Conservation (phyloP, 106 monocot genomes). For the Dendrobium nobile region DNA sequence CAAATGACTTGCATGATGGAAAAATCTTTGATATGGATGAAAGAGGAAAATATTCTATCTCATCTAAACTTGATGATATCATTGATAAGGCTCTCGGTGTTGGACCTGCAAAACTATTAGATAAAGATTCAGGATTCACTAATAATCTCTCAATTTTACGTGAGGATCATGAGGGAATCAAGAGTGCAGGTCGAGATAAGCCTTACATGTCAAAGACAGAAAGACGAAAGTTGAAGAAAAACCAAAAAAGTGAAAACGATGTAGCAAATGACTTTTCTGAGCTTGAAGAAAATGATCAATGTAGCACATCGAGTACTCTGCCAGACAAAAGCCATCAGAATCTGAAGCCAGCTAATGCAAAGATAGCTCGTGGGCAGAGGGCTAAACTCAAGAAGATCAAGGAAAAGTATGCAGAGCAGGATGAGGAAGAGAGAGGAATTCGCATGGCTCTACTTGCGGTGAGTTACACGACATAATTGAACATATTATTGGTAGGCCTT, state of each 20-base stretch:
- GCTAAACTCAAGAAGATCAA: slow-evolving; percentile 93
- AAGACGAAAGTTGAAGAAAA: slow-evolving; percentile 82
- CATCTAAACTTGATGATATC: slow-evolving; percentile 74
- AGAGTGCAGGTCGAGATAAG: slow-evolving; percentile 53
- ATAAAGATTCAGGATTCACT: slow-evolving; percentile 28
- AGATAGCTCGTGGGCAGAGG: slow-evolving; percentile 74
- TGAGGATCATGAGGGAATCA: slow-evolving; percentile 33
- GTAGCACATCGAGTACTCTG: slow-evolving; percentile 9
- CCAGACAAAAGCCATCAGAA: slow-evolving; percentile 22
- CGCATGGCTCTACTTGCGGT: slow-evolving; percentile 96
- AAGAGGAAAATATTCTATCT: slow-evolving; percentile 25
- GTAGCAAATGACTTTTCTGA: slow-evolving; percentile 20
- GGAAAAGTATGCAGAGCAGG: slow-evolving; percentile 96
- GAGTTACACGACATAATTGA: slow-evolving; percentile 8
- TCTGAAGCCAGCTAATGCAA: slow-evolving; percentile 27
- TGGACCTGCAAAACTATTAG: slow-evolving; percentile 52
- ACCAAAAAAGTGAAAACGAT: slow-evolving; percentile 21
- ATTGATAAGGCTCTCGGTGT: slow-evolving; percentile 82
- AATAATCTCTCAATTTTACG: slow-evolving; percentile 12
- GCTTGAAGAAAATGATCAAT: slow-evolving; percentile 24
- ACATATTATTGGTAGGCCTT: not conserved
- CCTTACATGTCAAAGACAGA: slow-evolving; percentile 84
- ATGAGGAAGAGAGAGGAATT: slow-evolving; percentile 93
- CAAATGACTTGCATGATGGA: slow-evolving; percentile 3
- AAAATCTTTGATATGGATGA: slow-evolving; percentile 18